Base-by-base conservation (phyloP, 2,329 filamentous ascomycete genomes). In the Colletotrichum sp. region DNA sequence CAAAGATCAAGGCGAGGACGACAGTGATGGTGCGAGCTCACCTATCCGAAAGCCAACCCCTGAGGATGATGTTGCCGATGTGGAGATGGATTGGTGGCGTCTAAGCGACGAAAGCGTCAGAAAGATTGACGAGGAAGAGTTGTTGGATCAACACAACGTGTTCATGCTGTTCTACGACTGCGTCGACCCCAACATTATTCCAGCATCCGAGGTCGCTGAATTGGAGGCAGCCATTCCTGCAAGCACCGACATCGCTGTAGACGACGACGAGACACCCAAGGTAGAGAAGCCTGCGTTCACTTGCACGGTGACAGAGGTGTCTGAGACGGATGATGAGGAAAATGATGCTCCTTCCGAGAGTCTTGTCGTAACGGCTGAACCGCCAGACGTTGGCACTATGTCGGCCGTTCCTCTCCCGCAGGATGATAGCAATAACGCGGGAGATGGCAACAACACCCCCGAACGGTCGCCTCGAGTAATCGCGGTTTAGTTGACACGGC, bases 141-240 rank as follows among this genome's bases (percentile, higher is more conserved):
- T 98, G 1, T 86, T 97, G 67, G 89, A 89, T 3, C 93, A 98
- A 79, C 93, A 93, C 0, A 95, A 95, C 3, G 96, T 96, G 1
- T 99, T 99, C 82, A 99, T 99, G 96, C 90, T 99, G 1, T 99
- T 99, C 83, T 99, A 99, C 83, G 96, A 99, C 82, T 92, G 91
- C 63, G 87, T 94, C 28, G 92, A 94, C 73, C 84, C 88, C 1
- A 86, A 83, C 49, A 86, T 87, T 32, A 82, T 93, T 24, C 82
- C 89, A 12, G 80, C 83, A 28, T 79, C 83, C 28, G 82, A 84
- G 36, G 49, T 76, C 28, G 39, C 69, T 12, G 57, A 55, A 18
- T 28, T 36, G n/a, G 71, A 73, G 13, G 44, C 55, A 10, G 32
- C 18, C 3, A n/a, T 24, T 16, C 21, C 34, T 18, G 6, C n/a